Evolutionary conservation across 192 early-diverging fungal species (phyloP), one percentile per base, ranked within the genome.

Genomic region (Linnemannia elongata): DNA sequence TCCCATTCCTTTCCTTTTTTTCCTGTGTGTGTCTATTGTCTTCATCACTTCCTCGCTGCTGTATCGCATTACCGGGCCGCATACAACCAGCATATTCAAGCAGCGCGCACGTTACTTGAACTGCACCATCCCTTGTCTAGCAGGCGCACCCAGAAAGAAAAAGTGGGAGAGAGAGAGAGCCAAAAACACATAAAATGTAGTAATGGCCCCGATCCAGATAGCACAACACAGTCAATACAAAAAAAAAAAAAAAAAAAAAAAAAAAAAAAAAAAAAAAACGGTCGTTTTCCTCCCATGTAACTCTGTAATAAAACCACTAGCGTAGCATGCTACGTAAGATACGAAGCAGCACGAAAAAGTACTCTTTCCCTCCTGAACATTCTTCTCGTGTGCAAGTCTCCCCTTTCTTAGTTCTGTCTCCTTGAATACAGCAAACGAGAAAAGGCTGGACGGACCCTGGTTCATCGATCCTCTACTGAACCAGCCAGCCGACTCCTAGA

Each of bases 191-290:
- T 39, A 66, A 66, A 15, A 68, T 2, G 63, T 68, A 27, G 27
- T 68, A 69, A 69, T 69, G 66, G 20, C 66, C 66, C 30, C 66
- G 66, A 69, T 69, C 66, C 66, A 69, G 35, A 69, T 33, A 69
- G 6, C 27, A 30, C 27, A 27, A 27, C 33, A 36, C n/a, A 27
- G 35, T 3, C 38, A 33, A 69, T 35, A 69, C 22, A 69, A 69
- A 69, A 35, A 36, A 35, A 69, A 27, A 12, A 36, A 35, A 69
- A 27, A 12, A 36, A 35, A 69, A 27, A 12, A 36, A 35, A 69
- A 27, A 69, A 69, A 69, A 35, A 69, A 69, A 69, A 35, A 69
- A 69, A 69, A 35, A 36, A 35, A 69, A 27, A 12, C 18, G 66
- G 22, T 17, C 49, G 3, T 52, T 52, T 3, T 17, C 49, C 49